phyloP scores from a whole-genome alignment of 768 basidiomycete species.

The Lepiota brunneoincarnata region DNA sequence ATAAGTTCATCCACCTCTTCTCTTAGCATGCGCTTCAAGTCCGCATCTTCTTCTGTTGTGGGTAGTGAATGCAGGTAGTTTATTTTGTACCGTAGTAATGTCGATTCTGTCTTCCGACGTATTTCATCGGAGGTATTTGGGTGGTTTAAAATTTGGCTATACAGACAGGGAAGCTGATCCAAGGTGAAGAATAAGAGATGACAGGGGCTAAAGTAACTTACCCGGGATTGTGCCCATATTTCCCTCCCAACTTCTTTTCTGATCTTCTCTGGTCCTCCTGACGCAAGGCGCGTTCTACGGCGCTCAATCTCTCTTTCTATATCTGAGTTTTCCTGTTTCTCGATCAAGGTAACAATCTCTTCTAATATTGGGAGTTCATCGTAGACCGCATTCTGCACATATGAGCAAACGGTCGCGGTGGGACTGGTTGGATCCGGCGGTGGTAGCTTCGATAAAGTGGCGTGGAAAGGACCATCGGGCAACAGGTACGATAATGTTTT shows the following conservation, averaged over 20 bases:
- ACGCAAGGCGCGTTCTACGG: slow-evolving; percentile 74
- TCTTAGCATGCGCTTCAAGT: slow-evolving; percentile 46
- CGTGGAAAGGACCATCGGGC: slow-evolving; percentile 65
- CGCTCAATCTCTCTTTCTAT: slow-evolving; percentile 71
- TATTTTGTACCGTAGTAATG: slow-evolving; percentile 65
- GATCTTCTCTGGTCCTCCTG: slow-evolving; percentile 55
- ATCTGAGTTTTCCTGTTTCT: slow-evolving; percentile 56
- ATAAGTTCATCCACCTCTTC: slow-evolving; percentile 70
- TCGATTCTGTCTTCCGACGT: slow-evolving; percentile 76
- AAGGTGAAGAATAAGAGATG: background rate
- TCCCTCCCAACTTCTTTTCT: slow-evolving; percentile 66
- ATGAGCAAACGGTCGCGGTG: slow-evolving; percentile 51
- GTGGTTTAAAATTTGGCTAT: slow-evolving; percentile 80
- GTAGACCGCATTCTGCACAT: slow-evolving; percentile 60
- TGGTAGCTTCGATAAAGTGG: slow-evolving; percentile 63
- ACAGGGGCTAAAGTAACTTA: slow-evolving; percentile 23
- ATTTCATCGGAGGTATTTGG: slow-evolving; percentile 74
- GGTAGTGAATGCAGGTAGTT: slow-evolving; percentile 63
- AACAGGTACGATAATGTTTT: slow-evolving; percentile 68
- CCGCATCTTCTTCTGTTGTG: slow-evolving; percentile 25
- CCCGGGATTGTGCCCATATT: slow-evolving; percentile 60
- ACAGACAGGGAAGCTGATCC: slow-evolving; percentile 65
- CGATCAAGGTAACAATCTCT: slow-evolving; percentile 64
- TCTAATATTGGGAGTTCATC: slow-evolving; percentile 70
- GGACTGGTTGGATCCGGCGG: slow-evolving; percentile 78